Evolutionary conservation across 352 stramenopile genomes (phyloP).

Genomic region (Globisporangium spiculum): DNA sequence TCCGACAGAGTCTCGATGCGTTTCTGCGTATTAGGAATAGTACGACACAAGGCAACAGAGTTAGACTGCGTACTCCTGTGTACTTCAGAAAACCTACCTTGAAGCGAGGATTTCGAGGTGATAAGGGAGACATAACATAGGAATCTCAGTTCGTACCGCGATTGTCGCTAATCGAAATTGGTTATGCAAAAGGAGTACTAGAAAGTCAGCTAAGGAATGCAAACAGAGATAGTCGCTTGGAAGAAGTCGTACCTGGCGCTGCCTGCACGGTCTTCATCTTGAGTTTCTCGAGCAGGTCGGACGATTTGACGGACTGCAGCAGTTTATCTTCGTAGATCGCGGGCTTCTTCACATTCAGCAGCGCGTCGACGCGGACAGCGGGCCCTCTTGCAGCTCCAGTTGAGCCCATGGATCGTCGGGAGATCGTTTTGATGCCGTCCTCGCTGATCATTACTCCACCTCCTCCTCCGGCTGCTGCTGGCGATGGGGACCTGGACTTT

Average conservation of each 20-base stretch:
- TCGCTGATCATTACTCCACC: conserved; percentile 18
- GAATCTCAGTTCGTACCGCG: background rate
- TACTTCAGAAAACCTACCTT: background rate
- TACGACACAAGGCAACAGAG: background rate
- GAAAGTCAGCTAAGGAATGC: background rate
- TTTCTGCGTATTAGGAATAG: conserved; percentile 31
- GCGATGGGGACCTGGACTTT: conserved; percentile 3
- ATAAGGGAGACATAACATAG: background rate
- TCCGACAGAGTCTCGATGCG: conserved; percentile 58
- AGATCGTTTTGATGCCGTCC: conserved; percentile 67
- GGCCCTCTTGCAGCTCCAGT: conserved; percentile 13
- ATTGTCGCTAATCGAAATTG: conserved; percentile 4
- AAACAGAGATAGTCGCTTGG: background rate
- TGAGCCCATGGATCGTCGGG: conserved; percentile 24
- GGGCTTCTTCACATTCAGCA: conserved; percentile 56
- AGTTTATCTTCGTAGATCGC: conserved; percentile 58
- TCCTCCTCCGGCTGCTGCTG: background rate
- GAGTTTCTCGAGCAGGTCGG: conserved; percentile 44
- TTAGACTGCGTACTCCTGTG: background rate
- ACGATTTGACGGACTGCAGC: conserved; percentile 40
- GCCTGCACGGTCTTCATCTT: conserved; percentile 42
- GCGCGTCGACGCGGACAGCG: conserved; percentile 20
- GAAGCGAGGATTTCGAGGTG: background rate
- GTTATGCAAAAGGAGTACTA: background rate
- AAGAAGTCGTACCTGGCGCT: conserved; percentile 31